These are phyloP conservation scores for Hypoxylon sp. DNA, from an alignment of 2,329 filamentous ascomycete genomes.

Conservation along the genomic window DNA sequence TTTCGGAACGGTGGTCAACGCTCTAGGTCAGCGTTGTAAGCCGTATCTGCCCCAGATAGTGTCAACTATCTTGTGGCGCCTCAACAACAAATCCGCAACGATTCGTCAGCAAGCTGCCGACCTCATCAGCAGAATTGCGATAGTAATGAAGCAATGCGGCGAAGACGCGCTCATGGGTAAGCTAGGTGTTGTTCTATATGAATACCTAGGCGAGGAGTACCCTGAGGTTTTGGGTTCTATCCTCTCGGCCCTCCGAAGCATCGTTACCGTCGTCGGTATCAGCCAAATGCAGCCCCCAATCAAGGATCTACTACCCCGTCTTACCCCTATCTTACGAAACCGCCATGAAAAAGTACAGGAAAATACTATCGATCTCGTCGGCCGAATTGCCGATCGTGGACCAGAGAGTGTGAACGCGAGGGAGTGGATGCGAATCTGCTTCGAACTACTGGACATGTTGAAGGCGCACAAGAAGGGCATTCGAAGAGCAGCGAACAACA, in stretches of 20 bases:
- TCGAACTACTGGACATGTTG: conserved; percentile 98
- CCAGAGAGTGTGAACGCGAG: conserved; percentile 96
- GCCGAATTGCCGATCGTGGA: conserved; percentile 96
- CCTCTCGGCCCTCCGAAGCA: conserved; percentile 91
- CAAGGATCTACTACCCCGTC: conserved; percentile 91
- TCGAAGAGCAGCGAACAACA: conserved; percentile 97
- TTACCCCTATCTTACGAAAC: conserved; percentile 98
- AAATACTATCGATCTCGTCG: conserved; percentile 97
- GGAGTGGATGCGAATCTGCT: conserved; percentile 99
- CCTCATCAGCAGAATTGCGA: conserved; percentile 94
- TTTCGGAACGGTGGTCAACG: conserved; percentile 97
- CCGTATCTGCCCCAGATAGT: conserved; percentile 97
- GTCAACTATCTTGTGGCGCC: conserved; percentile 92
- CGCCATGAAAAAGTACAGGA: conserved; percentile 99
- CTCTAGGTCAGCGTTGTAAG: conserved; percentile 92
- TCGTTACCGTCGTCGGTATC: conserved; percentile 98
- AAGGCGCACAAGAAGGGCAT: conserved; percentile 99
- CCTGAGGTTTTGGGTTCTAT: conserved; percentile 98
- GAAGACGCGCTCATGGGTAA: conserved; percentile 97
- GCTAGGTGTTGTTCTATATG: conserved; percentile 93
- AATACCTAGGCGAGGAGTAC: conserved; percentile 98
- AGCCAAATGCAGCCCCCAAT: conserved; percentile 98
- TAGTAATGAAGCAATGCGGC: conserved; percentile 99
- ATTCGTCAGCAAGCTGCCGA: conserved; percentile 98
- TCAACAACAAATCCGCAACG: conserved; percentile 98